phyloP scores from a whole-genome alignment of 169 alveolate genomes.

The Cardiosporidium cionae region DNA sequence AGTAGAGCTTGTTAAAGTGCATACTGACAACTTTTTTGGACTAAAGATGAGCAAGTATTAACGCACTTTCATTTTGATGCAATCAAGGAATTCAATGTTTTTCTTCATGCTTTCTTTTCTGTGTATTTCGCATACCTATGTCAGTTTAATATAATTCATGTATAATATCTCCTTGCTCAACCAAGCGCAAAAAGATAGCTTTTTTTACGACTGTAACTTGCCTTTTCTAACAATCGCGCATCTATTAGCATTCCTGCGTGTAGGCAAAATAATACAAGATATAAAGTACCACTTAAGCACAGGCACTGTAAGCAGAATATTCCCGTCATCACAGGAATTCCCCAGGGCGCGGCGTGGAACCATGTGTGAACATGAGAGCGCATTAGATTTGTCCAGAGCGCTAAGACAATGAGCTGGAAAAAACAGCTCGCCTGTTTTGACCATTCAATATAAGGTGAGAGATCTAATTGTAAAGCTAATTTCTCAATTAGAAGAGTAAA shows the following conservation, averaged over 20 bases:
- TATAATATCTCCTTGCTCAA: not conserved
- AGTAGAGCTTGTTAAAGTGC: too few relatives aligned
- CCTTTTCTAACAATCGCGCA: conserved; percentile 48
- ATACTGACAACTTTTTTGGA: too few relatives aligned
- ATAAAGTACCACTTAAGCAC: conserved; percentile 31
- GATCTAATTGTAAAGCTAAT: too few relatives aligned
- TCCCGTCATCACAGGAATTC: conserved; percentile 25
- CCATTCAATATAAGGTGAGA: too few relatives aligned
- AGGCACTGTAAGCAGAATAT: conserved; percentile 32
- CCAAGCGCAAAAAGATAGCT: not conserved
- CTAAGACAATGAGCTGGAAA: conserved; percentile 25
- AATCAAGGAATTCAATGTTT: not conserved
- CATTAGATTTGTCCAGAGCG: conserved; percentile 46
- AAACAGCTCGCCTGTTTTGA: too few relatives aligned
- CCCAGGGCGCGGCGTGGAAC: conserved; percentile 43
- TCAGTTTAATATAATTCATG: too few relatives aligned
- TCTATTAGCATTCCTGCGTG: conserved; percentile 49
- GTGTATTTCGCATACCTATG: not conserved
- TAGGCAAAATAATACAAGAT: conserved; percentile 34
- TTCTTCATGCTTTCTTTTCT: not conserved
- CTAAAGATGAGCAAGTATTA: too few relatives aligned
- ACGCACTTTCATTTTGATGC: not conserved
- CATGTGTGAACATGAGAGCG: conserved; percentile 46
- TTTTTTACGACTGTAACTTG: not conserved
- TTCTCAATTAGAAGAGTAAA: too few relatives aligned